Evolutionary conservation across 768 basidiomycete species (phyloP).

Genomic region (Calocera cornea): DNA sequence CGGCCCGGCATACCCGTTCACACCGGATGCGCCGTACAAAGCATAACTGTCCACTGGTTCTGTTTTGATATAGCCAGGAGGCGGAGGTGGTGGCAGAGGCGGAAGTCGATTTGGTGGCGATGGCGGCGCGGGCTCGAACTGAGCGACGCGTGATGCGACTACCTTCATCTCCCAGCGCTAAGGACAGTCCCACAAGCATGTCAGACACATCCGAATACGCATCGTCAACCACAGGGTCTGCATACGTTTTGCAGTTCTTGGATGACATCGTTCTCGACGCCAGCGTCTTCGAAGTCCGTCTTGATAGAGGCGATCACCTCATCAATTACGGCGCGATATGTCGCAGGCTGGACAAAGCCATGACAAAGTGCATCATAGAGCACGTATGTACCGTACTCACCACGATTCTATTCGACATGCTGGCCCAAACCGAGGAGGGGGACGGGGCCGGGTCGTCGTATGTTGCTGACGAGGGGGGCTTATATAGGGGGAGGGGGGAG

Average conservation of each 20-base stretch:
- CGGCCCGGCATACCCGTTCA: slow-evolving; percentile 7
- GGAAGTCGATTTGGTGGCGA: slow-evolving; percentile 33
- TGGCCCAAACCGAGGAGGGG: background rate
- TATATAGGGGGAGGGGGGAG: background rate
- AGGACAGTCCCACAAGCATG: background rate
- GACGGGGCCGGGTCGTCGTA: background rate
- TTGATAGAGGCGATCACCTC: slow-evolving; percentile 82
- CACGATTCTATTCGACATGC: slow-evolving; percentile 97
- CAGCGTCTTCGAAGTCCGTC: slow-evolving; percentile 92
- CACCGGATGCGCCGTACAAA: slow-evolving; percentile 3
- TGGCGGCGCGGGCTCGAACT: slow-evolving; percentile 52
- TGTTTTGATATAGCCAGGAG: slow-evolving; percentile 45
- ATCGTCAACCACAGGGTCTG: slow-evolving; percentile 11
- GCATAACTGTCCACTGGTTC: slow-evolving; percentile 48
- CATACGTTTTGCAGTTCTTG: slow-evolving; percentile 73
- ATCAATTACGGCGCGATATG: slow-evolving; percentile 92
- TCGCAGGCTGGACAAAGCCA: slow-evolving; percentile 60
- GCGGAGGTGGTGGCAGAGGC: slow-evolving; percentile 44
- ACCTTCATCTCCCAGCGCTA: slow-evolving; percentile 97
- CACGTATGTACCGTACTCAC: slow-evolving; percentile 68
- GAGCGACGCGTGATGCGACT: slow-evolving; percentile 85
- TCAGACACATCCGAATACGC: background rate
- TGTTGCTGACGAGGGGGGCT: background rate
- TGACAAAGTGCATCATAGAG: slow-evolving; percentile 34
- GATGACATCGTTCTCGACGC: slow-evolving; percentile 81